Base-by-base conservation (phyloP, 208 protist genomes). In the Wallacemonas sp. region DNA sequence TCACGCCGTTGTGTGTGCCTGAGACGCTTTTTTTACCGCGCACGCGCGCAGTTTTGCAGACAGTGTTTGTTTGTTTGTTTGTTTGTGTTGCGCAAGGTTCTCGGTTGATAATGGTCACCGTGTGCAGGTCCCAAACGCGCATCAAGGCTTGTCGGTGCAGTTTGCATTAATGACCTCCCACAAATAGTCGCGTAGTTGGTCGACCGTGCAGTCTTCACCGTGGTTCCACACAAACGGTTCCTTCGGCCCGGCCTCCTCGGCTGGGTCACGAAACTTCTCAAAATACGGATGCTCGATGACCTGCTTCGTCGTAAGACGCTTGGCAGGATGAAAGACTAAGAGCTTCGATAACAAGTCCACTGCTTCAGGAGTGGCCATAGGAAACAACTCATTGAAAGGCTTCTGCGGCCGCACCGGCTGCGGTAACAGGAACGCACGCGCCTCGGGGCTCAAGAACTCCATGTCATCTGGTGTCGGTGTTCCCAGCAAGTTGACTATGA, bases 241-340 rank as follows among this genome's bases (percentile, higher is more conserved):
- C 22, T 76, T 66, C 9, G 86, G 79, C 2, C 32, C 73, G 13
- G 85, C 78, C 60, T 98, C 96, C 13, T 89, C 79, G 12, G 66
- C 75, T 19, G 87, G 66, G 52, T 97, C 79, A 27, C 91, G 79
- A 79, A 97, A 98, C 44, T 90, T 87, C 1, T 58, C 34, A 83
- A 98, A 96, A 68, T 96, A 99, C 3, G 92, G 88, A 67, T 99
- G 95, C 62, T 91, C 89, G 45, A 99, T 85, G n/a, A 97, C 91
- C 57, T 98, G 79, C 41, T 85, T 88, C 15, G 95, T 92, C 1
- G 94, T 98, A 29, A 97, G 72, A 29, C 98, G 84, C 78, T 97
- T 97, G 5, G 92, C 79, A 22, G 98, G 98, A 65, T 99, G 97
- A 68, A 99, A 99, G 37, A 98, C 91, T 21, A 99, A 80, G 6